Evolutionary conservation across 2,329 filamentous ascomycete species (phyloP).

Genomic region (Chalaropsis thielavioides): DNA sequence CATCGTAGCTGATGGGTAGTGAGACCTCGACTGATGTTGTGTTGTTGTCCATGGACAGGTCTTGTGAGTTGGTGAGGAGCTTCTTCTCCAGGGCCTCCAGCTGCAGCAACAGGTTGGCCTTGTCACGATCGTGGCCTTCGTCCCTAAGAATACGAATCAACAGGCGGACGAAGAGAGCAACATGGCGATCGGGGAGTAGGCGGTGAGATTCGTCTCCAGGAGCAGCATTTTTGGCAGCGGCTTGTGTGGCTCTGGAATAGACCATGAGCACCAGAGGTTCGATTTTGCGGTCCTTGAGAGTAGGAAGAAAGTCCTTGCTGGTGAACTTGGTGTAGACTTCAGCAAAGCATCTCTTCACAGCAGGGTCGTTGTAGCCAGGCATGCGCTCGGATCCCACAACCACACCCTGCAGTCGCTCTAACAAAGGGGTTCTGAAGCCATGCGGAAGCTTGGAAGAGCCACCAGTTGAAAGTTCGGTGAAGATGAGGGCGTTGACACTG

Average conservation of each 20-base stretch:
- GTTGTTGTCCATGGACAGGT: slow-evolving; percentile 39
- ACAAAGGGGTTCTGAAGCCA: slow-evolving; percentile 36
- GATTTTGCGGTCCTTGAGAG: slow-evolving; percentile 81
- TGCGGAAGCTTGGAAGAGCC: slow-evolving; percentile 41
- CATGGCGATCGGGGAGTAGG: slow-evolving; percentile 79
- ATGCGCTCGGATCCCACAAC: slow-evolving; percentile 68
- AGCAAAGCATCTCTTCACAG: slow-evolving; percentile 85
- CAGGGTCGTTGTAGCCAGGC: slow-evolving; percentile 79
- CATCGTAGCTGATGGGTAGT: slow-evolving; percentile 73
- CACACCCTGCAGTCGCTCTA: slow-evolving; percentile 67
- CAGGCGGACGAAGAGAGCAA: slow-evolving; percentile 84
- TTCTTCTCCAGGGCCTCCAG: slow-evolving; percentile 80
- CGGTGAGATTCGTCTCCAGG: slow-evolving; percentile 81
- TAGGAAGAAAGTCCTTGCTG: slow-evolving; percentile 72
- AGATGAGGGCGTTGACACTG: slow-evolving; percentile 39
- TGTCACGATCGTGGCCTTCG: slow-evolving; percentile 71
- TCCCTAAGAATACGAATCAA: slow-evolving; percentile 67
- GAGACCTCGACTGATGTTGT: slow-evolving; percentile 65
- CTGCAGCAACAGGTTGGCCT: slow-evolving; percentile 67
- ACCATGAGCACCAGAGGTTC: slow-evolving; percentile 93
- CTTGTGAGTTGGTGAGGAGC: slow-evolving; percentile 83
- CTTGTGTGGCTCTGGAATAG: slow-evolving; percentile 86
- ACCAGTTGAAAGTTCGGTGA: slow-evolving; percentile 12
- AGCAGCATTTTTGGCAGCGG: slow-evolving; percentile 56
- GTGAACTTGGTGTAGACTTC: slow-evolving; percentile 90